Base-by-base conservation (phyloP, 1,139 yeast species). In the Pichia sp. region DNA sequence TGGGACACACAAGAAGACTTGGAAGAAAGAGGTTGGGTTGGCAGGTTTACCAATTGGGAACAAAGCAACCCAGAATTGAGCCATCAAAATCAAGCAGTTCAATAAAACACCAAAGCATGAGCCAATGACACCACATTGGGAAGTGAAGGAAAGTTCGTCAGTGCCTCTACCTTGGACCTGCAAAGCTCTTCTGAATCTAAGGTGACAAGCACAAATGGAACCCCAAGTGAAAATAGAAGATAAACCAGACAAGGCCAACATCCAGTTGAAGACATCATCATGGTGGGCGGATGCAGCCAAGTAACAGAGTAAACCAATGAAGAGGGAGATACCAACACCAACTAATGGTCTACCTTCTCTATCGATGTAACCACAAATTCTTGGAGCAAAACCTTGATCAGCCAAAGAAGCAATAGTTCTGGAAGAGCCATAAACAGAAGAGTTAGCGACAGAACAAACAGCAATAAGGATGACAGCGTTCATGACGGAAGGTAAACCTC, bases 141-240 rank as follows among this genome's bases (percentile, higher is more conserved):
- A 78, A 56, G 75, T 74, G 70, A 79, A 90, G 5, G 90, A 82
- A 56, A 90, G 75, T 68, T 89, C 96, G 52, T 76, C 78, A 15
- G 81, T 71, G 32, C 77, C 73, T 70, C 87, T 80, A 55, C 89
- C 89, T 71, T 86, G 87, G 11, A 66, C 78, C 45, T 71, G 70
- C 74, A 90, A 76, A 1, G 95, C 96, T 53, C 76, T 70, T 74
- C 97, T 83, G 73, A 89, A 88, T 69, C 96, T 79, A 57, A 90
- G 75, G 63, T 85, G 95, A 63, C 90, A 83, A 54, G 86, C 67
- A 67, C 86, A 82, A 64, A 90, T 87, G 19, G 92, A 82, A 44
- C 82, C 82, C 95, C 96, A 89, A 7, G 95, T 87, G 70, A 89
- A 88, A 56, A 90, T 76, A 1, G 96, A 85, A 47, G 95, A 85